Base-by-base conservation (phyloP, 169 alveolate genomes). In the Plasmodium chabaudi region DNA sequence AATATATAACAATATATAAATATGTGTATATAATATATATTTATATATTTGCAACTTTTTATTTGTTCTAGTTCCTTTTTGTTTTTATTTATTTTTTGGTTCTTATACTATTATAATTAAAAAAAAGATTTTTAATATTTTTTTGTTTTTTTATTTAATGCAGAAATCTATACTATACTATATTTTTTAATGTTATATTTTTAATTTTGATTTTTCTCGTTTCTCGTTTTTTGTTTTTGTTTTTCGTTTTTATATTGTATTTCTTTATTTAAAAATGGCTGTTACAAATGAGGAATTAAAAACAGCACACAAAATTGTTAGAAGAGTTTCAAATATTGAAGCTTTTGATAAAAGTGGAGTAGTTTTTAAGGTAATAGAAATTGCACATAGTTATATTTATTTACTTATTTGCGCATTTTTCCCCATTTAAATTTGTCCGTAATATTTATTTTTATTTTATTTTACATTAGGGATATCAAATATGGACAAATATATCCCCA, bases 401-500 rank as follows among this genome's bases (percentile, higher is more conserved):
- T 47, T 21, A 7, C 51, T 59, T 15, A 23, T 15, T 72, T 13
- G 15, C 12, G 25, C 53, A 53, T 72, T 12, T 56, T 21, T 27
- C 3, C 42, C 10, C 25, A 25, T 60, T 57, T 47, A 53, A 71
- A 71, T 34, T 34, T 34, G 42, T 34, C 6, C 5, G 42, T 34
- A 34, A 51, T 13, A 60, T 34, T 2, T 47, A 21, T 61, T 63
- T 65, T 27, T 47, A 34, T 70, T 69, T 57, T 84, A 10, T 34
- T 25, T 49, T 64, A 44, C 53, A 51, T 10, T 77, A 96, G 97
- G 98, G 98, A 12, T 92, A 95, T 59, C 96, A 93, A 87, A 93
- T 96, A 34, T 96, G 98, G 98, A 93, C 97, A 39, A 98, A 96
- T 64, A 73, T 93, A 67, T 98, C 98, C 9, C 98, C 98, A 19